A percentile compares a stretch with the other conserved stretches of the same genome.
Conservation (phyloP, 768 basidiomycete genomes). For the Coprinopsis marcescibilis region DNA sequence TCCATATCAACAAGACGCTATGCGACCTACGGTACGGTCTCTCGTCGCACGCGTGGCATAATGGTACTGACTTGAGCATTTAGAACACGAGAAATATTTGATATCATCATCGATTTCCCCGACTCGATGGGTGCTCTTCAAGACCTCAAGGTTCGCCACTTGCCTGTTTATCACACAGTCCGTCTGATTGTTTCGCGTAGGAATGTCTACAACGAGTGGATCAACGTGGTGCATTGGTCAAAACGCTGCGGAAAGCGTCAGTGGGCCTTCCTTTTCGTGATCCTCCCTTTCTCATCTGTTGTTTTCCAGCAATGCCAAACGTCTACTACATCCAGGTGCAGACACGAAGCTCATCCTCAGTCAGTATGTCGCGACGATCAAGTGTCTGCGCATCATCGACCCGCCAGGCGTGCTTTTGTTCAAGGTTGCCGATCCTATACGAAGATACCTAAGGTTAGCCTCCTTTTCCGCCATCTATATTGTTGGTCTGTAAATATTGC, state of each 20-base stretch:
- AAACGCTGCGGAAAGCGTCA: slow-evolving; percentile 74
- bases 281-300: slow-evolving; percentile 5
- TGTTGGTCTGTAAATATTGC: too few species aligned
- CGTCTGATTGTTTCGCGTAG: too few species aligned
- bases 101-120: slow-evolving; percentile 93
- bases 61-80: slow-evolving; percentile 1
- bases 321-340: slow-evolving; percentile 92
- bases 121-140: slow-evolving; percentile 80
- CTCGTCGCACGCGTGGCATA: background rate
- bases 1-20: slow-evolving; percentile 87
- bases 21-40: slow-evolving; percentile 71
- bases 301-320: slow-evolving; percentile 62
- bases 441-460: slow-evolving; percentile 74
- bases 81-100: slow-evolving; percentile 82
- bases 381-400: slow-evolving; percentile 84
- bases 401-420: slow-evolving; percentile 89
- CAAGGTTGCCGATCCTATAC: slow-evolving; percentile 90
- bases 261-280: slow-evolving; percentile 19
- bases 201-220: slow-evolving; percentile 80
- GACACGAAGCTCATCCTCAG: slow-evolving; percentile 87
- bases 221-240: slow-evolving; percentile 71
- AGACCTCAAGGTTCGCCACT: too few species aligned
- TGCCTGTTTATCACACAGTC: too few species aligned
- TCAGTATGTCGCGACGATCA: slow-evolving; percentile 90
- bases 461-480: background rate